Evolutionary conservation across 805 yeast genomes (phyloP), one percentile per base, ranked within the genome.

Genomic region (Teunomyces cretensis): DNA sequence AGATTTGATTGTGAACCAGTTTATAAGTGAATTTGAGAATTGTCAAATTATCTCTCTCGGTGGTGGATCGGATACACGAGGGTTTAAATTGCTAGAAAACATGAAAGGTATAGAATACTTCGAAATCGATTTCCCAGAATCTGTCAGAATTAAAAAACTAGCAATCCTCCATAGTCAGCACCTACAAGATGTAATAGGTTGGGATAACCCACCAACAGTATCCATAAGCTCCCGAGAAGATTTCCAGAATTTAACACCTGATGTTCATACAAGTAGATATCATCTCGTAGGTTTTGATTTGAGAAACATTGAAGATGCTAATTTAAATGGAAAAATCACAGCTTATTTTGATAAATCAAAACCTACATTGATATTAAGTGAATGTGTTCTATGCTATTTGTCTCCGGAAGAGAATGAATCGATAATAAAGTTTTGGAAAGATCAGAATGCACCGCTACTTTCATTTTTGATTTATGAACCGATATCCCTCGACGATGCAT

Each of bases 41-140:
- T 63, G 78, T 38, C 84, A 85, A 56, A 74, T 86, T 12, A 65
- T 87, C 1, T 84, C 89, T 1, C 58, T 86, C n/a, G 95, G 95
- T 0, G 84, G 91, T 2, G 95, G 95, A 4, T 83, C 88, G 12
- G 95, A 87, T 55, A 84, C 94, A 0, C 60, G 92, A 43, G 74
- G 78, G 12, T 85, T 86, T 57, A 61, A 70, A 8, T 48, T 81
- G 12, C 60, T 86, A 33, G 56, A 65, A 6, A 38, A 60, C 4
- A 42, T 65, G 39, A 30, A 51, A 9, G 47, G 54, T 4, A 50
- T 83, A 28, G 55, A 53, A 1, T 81, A 81, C 53, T 70, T 76
- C 48, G 95, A 86, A 57, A 57, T 84, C 16, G 95, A 86, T 61
- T 85, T 86, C 56, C 75, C 76, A 8, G 77, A 66, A 33, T 75